Base-by-base conservation (phyloP, 2,329 filamentous ascomycete species). In the Hawksworthiomyces lignivorus region DNA sequence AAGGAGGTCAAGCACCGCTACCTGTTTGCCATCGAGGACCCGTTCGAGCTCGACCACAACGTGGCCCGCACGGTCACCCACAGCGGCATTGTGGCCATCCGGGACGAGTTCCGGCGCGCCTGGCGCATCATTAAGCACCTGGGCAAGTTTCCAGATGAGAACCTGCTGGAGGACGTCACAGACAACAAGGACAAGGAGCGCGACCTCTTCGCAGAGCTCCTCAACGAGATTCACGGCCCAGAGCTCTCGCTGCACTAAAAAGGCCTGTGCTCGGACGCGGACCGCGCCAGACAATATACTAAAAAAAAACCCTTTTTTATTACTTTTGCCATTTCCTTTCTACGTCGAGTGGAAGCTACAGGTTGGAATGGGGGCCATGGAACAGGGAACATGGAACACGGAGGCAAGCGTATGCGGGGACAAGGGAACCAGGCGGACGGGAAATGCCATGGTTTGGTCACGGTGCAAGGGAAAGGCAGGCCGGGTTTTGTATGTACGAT, bases 11-110 rank as follows among this genome's bases (percentile, higher is more conserved):
- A 84, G 3, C 78, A 88, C 54, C 78, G 87, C 11, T 94, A 87
- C 58, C 72, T 95, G 5, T 84, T 95, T 50, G 86, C 87, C 24
- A 89, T 96, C 46, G 89, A 95, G 57, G 89, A 95, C 58, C 89
- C 89, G 0, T 95, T 95, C 54, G 87, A 95, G 64, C 63, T 80
- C 3, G 81, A 87, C 30, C 87, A 95, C 62, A 96, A 95, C 52
- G 84, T 95, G 26, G 89, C 85, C 4, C 72, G 87, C 37, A 94
- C 87, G 0, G 87, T 95, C 1, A 88, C 83, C 7, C 84, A 90
- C 54, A 76, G 80, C 46, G 87, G 87, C 3, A 86, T 94, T 48
- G 81, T 86, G 2, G 75, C 82, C 1, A 92, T 94, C 46, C 72
- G 86, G 30, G 83, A 92, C 52, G 87, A 95, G 61, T 92, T 94